Evolutionary conservation across 768 basidiomycete species (phyloP), one percentile per base, ranked within the genome.

Genomic region (Clavulina sp.): DNA sequence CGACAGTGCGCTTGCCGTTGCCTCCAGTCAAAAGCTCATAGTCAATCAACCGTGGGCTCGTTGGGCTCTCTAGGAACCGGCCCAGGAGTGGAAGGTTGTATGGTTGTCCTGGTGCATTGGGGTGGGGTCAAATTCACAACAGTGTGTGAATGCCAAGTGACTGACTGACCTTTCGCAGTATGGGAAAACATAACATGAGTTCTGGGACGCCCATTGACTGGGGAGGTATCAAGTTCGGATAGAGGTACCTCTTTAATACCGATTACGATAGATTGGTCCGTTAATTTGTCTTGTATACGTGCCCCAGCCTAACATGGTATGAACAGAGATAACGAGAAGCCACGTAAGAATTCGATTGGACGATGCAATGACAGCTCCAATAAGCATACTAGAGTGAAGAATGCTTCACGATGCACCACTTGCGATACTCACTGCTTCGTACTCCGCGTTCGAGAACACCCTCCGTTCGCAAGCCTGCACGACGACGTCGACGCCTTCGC

Each of bases 151-250:
- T 19, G 18, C 3, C 32, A n/a, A 4, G n/a, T 0, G 46, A 53
- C 56, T 47, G 29, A 64, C 60, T 61, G 60, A n/a, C 63, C 63
- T 50, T 92, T 93, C 51, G 76, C 75, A 0, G 89, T 92, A 62
- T 92, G 89, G 29, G 84, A 88, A 72, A 95, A 93, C 80, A 91
- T 88, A 51, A 92, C 65, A 58, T 91, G 81, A 0, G 81, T 88
- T 30, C 82, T 75, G 7, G 73, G 65, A 32, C 68, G 62, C 32
- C 66, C 62, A 19, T 60, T 57, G 21, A 71, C 58, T 21, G 73
- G 70, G 29, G 65, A 62, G 19, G 70, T 71, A 58, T 77, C 60
- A 23, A 88, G 69, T 55, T 81, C 77, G 26, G 65, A 41, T 4
- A 91, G 62, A 5, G 83, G 81, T 0, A 81, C 77, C 63, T 95